Percentiles rank a stretch among this genome's conserved stretches.
phyloP scores from a whole-genome alignment of 2,329 filamentous ascomycete genomes.

The Scytalidium lignicola region DNA sequence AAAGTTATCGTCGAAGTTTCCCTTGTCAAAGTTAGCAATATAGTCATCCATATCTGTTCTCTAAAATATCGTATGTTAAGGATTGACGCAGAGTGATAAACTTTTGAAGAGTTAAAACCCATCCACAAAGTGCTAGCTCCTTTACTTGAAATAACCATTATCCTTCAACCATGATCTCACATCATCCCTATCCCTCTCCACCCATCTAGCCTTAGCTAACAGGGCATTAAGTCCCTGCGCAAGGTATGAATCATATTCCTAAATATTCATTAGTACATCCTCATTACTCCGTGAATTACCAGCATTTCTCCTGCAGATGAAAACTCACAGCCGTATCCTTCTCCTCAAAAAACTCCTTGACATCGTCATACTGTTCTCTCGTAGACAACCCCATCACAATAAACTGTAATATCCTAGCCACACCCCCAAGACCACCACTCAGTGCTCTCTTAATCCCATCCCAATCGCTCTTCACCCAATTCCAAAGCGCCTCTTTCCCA shows the following conservation, averaged over 20 bases:
- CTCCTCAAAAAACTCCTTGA: constrained; percentile 5
- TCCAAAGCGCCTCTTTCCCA: constrained; percentile 8
- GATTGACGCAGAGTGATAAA: too few relatives aligned
- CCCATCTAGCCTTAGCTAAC: constrained; percentile 6
- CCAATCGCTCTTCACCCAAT: constrained; percentile 4
- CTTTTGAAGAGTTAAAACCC: too few relatives aligned
- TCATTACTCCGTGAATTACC: too few relatives aligned
- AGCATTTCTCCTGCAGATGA: not conserved
- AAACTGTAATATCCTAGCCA: constrained; percentile 2
- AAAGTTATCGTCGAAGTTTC: too few relatives aligned
- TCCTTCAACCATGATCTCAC: constrained; percentile 9
- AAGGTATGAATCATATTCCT: constrained; percentile 6
- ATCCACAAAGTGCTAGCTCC: too few relatives aligned
- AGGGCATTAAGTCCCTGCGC: constrained; percentile 8
- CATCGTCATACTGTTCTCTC: constrained; percentile 6
- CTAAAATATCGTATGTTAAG: too few relatives aligned
- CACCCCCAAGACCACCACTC: not conserved
- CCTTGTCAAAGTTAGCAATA: too few relatives aligned
- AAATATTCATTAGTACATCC: too few relatives aligned
- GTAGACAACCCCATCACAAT: not conserved
- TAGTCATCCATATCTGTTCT: too few relatives aligned
- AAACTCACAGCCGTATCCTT: constrained; percentile 8
- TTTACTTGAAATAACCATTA: constrained; percentile 5
- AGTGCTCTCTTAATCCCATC: not conserved
- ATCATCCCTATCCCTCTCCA: constrained; percentile 13